A percentile compares a stretch with the other conserved stretches of the same genome.
These are phyloP conservation scores for Whalleya microplaca DNA, from an alignment of 2,329 filamentous ascomycete genomes.

Conservation along the genomic window DNA sequence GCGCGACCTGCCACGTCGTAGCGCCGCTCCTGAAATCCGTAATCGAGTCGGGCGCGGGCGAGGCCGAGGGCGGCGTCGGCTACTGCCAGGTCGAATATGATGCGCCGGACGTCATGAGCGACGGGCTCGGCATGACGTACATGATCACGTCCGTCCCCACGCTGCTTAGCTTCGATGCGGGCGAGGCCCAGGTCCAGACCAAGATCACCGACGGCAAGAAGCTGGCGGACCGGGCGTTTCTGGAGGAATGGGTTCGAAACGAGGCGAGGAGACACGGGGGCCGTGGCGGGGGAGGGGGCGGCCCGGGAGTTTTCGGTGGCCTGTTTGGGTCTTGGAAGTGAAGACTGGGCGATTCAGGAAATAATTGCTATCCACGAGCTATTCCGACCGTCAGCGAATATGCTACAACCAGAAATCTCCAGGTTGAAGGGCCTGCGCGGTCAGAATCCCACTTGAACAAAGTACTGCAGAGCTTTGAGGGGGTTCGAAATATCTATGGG, in stretches of 20 bases:
- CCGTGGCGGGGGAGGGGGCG: constrained; percentile 46
- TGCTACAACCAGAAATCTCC: too few relatives aligned
- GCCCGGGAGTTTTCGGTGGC: constrained; percentile 32
- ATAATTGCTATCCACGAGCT: neutral
- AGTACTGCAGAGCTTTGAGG: too few relatives aligned
- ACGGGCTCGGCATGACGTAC: constrained; percentile 54
- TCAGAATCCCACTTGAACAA: neutral
- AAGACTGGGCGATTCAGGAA: neutral
- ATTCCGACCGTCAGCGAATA: too few relatives aligned
- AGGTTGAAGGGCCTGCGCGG: neutral
- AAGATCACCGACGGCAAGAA: constrained; percentile 53
- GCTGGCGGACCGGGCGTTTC: constrained; percentile 52
- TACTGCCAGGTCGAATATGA: constrained; percentile 61
- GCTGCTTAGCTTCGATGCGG: constrained; percentile 59
- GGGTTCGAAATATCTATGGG: too few relatives aligned
- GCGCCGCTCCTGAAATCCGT: constrained; percentile 53
- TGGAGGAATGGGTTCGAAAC: constrained; percentile 57
- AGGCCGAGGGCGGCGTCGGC: constrained; percentile 59
- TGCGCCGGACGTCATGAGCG: constrained; percentile 58
- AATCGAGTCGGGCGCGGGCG: constrained; percentile 55
- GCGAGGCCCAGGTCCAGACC: constrained; percentile 54
- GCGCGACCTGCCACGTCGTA: constrained; percentile 56
- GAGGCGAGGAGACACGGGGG: constrained; percentile 53
- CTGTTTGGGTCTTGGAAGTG: constrained; percentile 37
- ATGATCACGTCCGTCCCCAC: constrained; percentile 64